Base-by-base conservation (phyloP, 2,329 filamentous ascomycete species). In the Epichloe gansuensis region DNA sequence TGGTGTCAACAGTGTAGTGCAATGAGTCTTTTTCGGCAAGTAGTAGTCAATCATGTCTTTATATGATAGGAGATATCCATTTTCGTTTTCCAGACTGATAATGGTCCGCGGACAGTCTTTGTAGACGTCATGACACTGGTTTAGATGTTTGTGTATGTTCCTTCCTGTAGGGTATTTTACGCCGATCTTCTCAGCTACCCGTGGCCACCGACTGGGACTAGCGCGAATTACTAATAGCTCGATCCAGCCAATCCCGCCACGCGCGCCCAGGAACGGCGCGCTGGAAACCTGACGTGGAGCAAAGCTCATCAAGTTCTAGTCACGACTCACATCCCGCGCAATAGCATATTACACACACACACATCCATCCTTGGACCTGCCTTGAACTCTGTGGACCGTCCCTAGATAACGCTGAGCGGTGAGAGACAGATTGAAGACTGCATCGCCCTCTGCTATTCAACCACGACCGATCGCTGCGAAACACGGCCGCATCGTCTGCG, bases 191-290 rank as follows among this genome's bases (percentile, higher is more conserved):
- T 6, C 9, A 12, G 41, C 41, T 27, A 42, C 21, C 21, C 4
- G 4, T 3, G 15, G 13, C 9, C 15, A 40, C 15, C 17, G 38
- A 21, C 47, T 4, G 5, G 41, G 17, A 38, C 23, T 39, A 50
- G 27, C 17, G 47, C 36, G 27, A 3, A 45, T 50, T 41, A 53
- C 51, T 50, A 50, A 47, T 34, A 27, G 17, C 17, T 17, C 25
- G 12, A 13, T 36, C 27, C 41, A 42, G 35, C 41, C 51, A 41
- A n/a, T 13, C 21, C 40, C 46, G 42, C 43, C 38, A 50, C 47
- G 50, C 36, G n/a, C 47, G 42, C 47, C 39, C 35, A 53, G 51
- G 47, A 50, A 53, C 51, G 43, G 50, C 42, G 47, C 51, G 51
- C 51, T 23, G 34, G 34, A 34, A 46, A 50, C 5, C 35, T 36